A percentile compares a stretch with the other conserved stretches of the same genome.
Evolutionary conservation across 371 early-diverging fungal genomes (phyloP).

Genomic region (Ordospora pajunii): DNA sequence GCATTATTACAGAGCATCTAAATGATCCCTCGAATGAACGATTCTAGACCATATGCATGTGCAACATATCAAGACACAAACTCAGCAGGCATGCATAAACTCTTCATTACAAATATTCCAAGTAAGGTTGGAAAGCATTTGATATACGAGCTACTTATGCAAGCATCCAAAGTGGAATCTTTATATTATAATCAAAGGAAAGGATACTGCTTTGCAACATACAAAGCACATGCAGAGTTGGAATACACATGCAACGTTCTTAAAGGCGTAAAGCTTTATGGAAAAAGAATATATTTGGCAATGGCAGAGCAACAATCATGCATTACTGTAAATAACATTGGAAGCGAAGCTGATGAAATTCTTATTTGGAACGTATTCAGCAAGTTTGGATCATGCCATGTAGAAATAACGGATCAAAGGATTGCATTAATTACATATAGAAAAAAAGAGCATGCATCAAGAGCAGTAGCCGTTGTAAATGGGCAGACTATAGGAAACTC

Average conservation of each 20-base stretch:
- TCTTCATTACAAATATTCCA: conserved; percentile 17
- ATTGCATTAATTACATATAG: not conserved
- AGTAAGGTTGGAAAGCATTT: not conserved
- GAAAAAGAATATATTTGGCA: not conserved
- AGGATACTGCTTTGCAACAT: conserved; percentile 18
- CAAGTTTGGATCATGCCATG: not conserved
- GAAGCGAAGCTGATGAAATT: not conserved
- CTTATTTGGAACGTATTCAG: not conserved
- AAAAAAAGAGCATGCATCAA: not conserved
- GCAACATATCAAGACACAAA: not conserved
- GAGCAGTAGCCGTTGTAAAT: not conserved
- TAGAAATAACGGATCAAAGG: not conserved
- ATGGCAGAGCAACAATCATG: not conserved
- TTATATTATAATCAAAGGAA: not conserved
- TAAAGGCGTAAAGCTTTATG: conserved; percentile 5
- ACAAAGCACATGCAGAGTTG: not conserved
- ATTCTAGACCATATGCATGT: not conserved
- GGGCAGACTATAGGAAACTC: not conserved
- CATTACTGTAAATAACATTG: not conserved
- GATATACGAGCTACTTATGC: conserved; percentile 23
- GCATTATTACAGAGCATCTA: not conserved
- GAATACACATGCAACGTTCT: not conserved
- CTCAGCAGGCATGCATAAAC: not conserved
- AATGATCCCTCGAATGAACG: not conserved
- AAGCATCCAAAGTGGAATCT: not conserved